Base-by-base conservation (phyloP, 768 basidiomycete species). In the Boletales sp. region DNA sequence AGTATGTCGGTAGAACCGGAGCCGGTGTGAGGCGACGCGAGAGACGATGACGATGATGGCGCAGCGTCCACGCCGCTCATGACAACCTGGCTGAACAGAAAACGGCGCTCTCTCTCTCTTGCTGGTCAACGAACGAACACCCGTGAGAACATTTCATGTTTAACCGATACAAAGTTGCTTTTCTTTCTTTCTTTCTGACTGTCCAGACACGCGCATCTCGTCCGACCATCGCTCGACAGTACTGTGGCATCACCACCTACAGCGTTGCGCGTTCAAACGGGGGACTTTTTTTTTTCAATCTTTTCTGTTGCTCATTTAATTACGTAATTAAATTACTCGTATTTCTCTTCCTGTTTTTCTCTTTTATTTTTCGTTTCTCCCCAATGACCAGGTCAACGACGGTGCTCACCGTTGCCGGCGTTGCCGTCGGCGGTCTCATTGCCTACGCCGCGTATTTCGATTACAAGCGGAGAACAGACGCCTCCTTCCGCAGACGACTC, bases 371-470 rank as follows among this genome's bases (percentile, higher is more conserved):
- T 43, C 25, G 35, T 9, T 38, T 11, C 33, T 25, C 25, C 18
- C 32, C 34, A 47, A 54, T 67, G 61, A 56, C 57, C 45, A 64
- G 65, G 65, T 60, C 73, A n/a, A 60, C 73, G 55, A 68, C 72
- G 28, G 56, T 71, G 46, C 50, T 79, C 56, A 69, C 74, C 34
- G 66, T 73, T 57, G 71, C 74, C 18, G 69, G 70, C 40, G 61
- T 74, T 46, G 77, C 84, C 18, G 78, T 80, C 39, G 76, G 83
- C 41, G 64, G 71, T 41, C 59, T 84, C 35, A 69, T 88, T 33
- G 91, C 84, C 19, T 98, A 97, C 68, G 92, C 88, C 30, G 78
- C 82, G 47, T 97, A 93, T 72, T 99, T 97, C 62, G 96, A 99
- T 76, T 85, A 95, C 75, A 90, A 81, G 74, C 85, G 96, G 45